A percentile compares a stretch with the other conserved stretches of the same genome.
These are phyloP conservation scores for Acacia confusa DNA, from an alignment of 306 rosid species.

Conservation along the genomic window DNA sequence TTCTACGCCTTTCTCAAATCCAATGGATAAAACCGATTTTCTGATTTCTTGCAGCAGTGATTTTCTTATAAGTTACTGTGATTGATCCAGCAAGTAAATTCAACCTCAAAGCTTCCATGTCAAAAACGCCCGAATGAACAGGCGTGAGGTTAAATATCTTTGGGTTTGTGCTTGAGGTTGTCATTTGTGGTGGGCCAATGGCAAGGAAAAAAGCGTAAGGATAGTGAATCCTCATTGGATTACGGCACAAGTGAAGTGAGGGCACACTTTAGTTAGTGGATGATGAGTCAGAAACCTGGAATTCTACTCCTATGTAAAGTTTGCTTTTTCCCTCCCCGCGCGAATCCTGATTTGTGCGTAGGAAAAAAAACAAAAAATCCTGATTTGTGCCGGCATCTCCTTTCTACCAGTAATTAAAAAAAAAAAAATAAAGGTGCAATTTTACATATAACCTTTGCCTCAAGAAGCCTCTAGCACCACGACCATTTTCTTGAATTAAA, in stretches of 20 bases:
- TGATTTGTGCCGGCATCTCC: not conserved
- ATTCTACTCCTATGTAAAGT: not conserved
- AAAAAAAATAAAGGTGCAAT: too few relatives aligned
- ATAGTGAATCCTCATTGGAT: not conserved
- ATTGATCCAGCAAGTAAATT: not conserved
- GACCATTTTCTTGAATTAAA: too few relatives aligned
- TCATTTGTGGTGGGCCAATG: not conserved
- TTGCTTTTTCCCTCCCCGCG: not conserved
- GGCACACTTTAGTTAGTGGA: conserved; percentile 27
- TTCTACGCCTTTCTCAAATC: not conserved
- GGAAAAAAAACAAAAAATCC: too few relatives aligned
- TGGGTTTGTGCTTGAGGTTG: not conserved
- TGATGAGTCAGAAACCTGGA: not conserved
- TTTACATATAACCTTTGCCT: too few relatives aligned
- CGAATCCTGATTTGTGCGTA: not conserved
- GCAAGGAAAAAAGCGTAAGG: not conserved
- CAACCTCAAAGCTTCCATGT: not conserved
- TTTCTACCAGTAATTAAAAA: not conserved
- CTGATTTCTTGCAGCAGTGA: not conserved
- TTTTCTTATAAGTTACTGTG: not conserved
- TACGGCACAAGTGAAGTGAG: conserved; percentile 27
- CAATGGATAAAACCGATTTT: not conserved
- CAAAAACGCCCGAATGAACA: not conserved
- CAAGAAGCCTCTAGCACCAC: too few relatives aligned
- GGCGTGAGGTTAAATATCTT: not conserved